These are phyloP conservation scores for Myxozyma geophila DNA, from an alignment of 805 yeast species.

Conservation along the genomic window DNA sequence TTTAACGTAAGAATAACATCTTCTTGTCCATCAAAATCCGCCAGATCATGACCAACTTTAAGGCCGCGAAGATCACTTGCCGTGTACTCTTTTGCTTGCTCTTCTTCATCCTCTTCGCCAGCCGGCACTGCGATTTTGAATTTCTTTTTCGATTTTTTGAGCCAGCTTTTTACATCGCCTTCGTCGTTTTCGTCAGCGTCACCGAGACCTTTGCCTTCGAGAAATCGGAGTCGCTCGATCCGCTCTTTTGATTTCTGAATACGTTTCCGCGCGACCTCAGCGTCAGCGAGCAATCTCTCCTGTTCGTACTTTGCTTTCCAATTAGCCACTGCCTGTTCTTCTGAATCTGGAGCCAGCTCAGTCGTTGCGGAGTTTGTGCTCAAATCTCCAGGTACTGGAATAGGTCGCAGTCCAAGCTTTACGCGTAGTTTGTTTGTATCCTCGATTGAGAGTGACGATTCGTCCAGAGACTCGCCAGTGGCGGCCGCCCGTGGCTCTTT, in stretches of 20 bases:
- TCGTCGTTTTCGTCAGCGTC: constrained; percentile 43
- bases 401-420: constrained; percentile 60
- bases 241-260: constrained; percentile 39
- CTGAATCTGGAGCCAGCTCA: constrained; percentile 32
- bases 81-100: constrained; percentile 32
- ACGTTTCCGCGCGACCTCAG: constrained; percentile 36
- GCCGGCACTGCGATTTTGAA: constrained; percentile 25
- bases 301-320: constrained; percentile 46
- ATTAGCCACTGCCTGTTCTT: constrained; percentile 49
- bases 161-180: constrained; percentile 50
- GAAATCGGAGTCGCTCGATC: constrained; percentile 33
- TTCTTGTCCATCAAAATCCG: constrained; percentile 49
- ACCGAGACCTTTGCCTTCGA: constrained; percentile 41
- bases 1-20: constrained; percentile 61
- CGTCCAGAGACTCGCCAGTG: constrained; percentile 24
- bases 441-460: constrained; percentile 31
- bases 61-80: constrained; percentile 47
- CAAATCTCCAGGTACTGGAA: constrained; percentile 43
- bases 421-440: constrained; percentile 35
- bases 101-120: constrained; percentile 18
- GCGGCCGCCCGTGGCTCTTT: constrained; percentile 14
- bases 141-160: constrained; percentile 42
- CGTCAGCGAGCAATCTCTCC: constrained; percentile 42
- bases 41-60: constrained; percentile 53
- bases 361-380: neutral